Conservation (phyloP, 352 stramenopile species). For the Globisporangium acanthophoron region DNA sequence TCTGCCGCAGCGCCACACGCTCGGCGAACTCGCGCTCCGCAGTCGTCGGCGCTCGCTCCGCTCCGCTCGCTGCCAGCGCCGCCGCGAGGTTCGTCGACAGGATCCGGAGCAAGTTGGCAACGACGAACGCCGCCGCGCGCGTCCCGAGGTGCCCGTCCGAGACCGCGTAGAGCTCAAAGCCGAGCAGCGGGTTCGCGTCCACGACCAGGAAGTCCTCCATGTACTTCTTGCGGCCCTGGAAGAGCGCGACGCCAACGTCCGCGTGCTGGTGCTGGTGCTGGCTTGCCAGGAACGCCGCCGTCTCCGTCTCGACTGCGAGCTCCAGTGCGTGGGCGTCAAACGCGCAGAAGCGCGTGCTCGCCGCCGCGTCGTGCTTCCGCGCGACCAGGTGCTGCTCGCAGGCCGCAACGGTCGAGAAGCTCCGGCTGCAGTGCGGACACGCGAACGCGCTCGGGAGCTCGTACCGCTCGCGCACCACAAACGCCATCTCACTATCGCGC, state of each 20-base stretch:
- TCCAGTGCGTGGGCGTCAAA: conserved; percentile 33
- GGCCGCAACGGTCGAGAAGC: conserved; percentile 55
- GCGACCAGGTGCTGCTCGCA: conserved; percentile 54
- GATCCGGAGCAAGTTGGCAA: conserved; percentile 29
- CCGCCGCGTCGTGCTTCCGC: conserved; percentile 28
- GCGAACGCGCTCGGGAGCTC: conserved; percentile 40
- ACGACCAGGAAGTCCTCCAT: conserved; percentile 89
- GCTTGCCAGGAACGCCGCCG: conserved; percentile 9
- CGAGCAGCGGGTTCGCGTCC: conserved; percentile 25
- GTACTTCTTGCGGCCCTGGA: conserved; percentile 90
- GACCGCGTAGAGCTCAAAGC: conserved; percentile 90
- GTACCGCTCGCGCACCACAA: conserved; percentile 49
- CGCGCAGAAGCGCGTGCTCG: conserved; percentile 43
- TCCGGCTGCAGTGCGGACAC: conserved; percentile 57
- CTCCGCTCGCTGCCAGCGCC: conserved; percentile 9
- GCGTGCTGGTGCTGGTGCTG: neutral
- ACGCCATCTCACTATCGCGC: conserved; percentile 43
- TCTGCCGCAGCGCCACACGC: conserved; percentile 56
- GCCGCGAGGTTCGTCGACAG: conserved; percentile 28
- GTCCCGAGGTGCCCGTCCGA: conserved; percentile 94
- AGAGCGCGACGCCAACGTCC: conserved; percentile 38
- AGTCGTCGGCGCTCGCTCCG: neutral
- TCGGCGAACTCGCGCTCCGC: conserved; percentile 31
- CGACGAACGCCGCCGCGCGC: conserved; percentile 80
- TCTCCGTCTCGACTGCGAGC: conserved; percentile 19